Base-by-base conservation (phyloP, 306 rosid genomes). In the Abrus precatorius region DNA sequence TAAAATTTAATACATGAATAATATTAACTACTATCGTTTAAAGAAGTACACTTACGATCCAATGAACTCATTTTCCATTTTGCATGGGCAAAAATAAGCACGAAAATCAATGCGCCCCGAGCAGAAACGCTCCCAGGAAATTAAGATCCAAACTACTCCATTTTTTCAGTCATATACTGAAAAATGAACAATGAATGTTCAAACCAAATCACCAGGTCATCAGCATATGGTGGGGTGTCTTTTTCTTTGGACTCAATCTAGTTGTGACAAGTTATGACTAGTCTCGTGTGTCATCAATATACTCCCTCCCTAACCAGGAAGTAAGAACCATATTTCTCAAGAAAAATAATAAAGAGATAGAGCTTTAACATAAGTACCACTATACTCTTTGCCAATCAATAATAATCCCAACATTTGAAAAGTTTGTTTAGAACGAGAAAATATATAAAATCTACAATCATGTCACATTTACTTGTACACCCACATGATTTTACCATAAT, bases 271-370 rank as follows among this genome's bases (percentile, higher is more conserved):
- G 20, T 20, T 20, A 20, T 20, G 20, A 20, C 20, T 87, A 89
- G 50, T 92, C 94, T 77, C 90, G 93, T 14, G 97, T 90, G 85
- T 92, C 92, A 54, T 89, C 97, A 13, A 92, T 90, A 84, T 92
- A 92, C 76, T 92, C 90, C 47, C 93, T 87, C 20, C 20, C 20
- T 20, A 20, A 20, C 20, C 20, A 20, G 20, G 20, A 20, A 20
- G 20, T 20, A 14, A 92, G 47, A 43, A 43, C 47, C 47, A 55
- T 36, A 36, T 36, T 36, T 36, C 40, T 36, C 40, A 36, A 36
- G 40, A 36, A 36, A 36, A 36, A 36, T 2, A 36, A 36, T 2
- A 20, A 36, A 2, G 1, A 36, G 40, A 36, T 36, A 20, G 20
- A 20, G 20, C 20, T 20, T 20, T 20, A 20, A 20, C 20, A 36